Evolutionary conservation across 2,329 filamentous ascomycete genomes (phyloP), one percentile per base, ranked within the genome.

Genomic region (Fusarium mundagurra): DNA sequence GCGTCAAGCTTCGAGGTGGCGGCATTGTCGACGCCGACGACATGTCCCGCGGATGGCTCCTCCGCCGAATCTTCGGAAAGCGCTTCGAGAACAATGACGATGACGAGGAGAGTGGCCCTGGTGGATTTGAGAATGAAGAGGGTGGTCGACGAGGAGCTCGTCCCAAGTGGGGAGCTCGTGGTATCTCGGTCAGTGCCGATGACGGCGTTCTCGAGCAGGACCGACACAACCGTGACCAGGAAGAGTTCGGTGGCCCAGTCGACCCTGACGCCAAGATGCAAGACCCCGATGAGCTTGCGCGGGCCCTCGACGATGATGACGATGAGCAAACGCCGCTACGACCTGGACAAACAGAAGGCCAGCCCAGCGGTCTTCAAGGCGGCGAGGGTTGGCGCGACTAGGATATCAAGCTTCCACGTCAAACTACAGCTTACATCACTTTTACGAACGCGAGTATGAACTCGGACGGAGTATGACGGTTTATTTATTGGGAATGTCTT

Each of bases 21-120:
- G 94, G 94, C 12, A 88, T 98, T 24, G 94, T 98, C 20, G 96
- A 98, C 80, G 92, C 92, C 8, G 95, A 98, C 74, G 96, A 98
- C 81, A 87, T 97, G 80, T 89, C 92, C 73, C 92, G 94, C 64
- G 94, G 95, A 72, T 98, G 95, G 92, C 86, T 98, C 34, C 89
- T 98, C 16, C 90, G 90, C 74, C 90, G 92, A 58, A 91, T 98
- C 73, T 92, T 97, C 69, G 94, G 93, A 62, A 88, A 88, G 84
- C 81, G 85, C 61, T 80, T 85, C 5, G 84, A 86, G 58, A 83
- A 84, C n/a, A 83, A 85, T n/a, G 67, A 70, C 1, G 86, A 87
- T 6, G 90, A 92, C 66, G 90, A 92, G 77, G 91, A 92, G 80
- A 88, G 87, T 48, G 84, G 84, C 4, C 87, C 86, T 6, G 86